Conservation (phyloP, 2,329 filamentous ascomycete species). For the Diaporthe sp. region DNA sequence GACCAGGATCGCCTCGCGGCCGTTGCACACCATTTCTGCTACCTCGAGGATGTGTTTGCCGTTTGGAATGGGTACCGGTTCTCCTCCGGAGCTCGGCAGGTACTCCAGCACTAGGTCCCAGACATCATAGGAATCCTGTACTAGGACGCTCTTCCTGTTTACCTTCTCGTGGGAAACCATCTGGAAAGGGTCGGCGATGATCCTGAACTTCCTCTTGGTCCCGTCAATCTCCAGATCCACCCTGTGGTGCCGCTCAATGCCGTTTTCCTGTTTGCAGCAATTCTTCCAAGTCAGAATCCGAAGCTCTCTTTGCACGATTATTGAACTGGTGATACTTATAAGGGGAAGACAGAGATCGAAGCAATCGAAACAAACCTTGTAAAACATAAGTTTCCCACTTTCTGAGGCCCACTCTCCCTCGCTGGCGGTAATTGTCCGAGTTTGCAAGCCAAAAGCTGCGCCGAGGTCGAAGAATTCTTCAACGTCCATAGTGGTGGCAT, state of each 20-base stretch:
- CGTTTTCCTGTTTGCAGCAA: background rate
- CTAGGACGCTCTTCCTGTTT: background rate
- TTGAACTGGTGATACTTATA: too few relatives aligned
- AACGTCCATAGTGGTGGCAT: slow-evolving; percentile 17
- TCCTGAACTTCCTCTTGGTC: background rate
- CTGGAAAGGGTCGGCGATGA: slow-evolving; percentile 7
- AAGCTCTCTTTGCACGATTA: background rate
- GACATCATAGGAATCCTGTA: background rate
- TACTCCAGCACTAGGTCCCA: slow-evolving; percentile 8
- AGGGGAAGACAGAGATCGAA: background rate
- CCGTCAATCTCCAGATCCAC: background rate
- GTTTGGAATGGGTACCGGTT: background rate
- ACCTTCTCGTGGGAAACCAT: background rate
- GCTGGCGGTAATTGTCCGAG: background rate
- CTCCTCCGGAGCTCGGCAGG: background rate
- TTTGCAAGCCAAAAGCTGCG: slow-evolving; percentile 5
- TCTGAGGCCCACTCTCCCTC: background rate
- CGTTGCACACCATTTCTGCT: background rate
- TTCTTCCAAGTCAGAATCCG: background rate
- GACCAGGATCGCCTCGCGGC: background rate
- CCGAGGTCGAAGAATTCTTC: slow-evolving; percentile 26
- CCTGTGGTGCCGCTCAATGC: background rate
- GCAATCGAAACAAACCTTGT: background rate
- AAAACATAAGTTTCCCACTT: background rate
- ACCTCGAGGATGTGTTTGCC: slow-evolving; percentile 24